Evolutionary conservation across 352 stramenopile genomes (phyloP).

Genomic region (Nothophytophthora sp.): DNA sequence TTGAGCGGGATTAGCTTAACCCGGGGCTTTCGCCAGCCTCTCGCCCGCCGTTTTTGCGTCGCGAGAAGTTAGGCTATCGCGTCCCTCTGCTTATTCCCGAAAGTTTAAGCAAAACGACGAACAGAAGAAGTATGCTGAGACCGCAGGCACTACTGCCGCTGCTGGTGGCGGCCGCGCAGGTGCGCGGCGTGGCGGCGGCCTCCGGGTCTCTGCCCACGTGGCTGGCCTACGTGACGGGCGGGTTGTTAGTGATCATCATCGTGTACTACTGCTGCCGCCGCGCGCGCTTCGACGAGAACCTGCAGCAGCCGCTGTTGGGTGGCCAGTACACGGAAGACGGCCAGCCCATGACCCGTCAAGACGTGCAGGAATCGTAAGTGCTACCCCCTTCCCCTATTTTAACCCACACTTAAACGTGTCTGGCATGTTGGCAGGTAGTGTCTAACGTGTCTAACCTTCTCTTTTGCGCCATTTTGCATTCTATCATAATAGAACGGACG

Average conservation of each 20-base stretch:
- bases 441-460: background rate
- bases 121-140: conserved; percentile 11
- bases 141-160: conserved; percentile 31
- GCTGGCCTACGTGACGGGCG: conserved; percentile 85
- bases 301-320: conserved; percentile 82
- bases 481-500: conserved; percentile 49
- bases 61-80: too few relatives aligned
- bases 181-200: conserved; percentile 22
- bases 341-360: conserved; percentile 83
- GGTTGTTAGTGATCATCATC: conserved; percentile 85
- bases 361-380: conserved; percentile 75
- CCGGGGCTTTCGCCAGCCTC: background rate
- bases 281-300: conserved; percentile 84
- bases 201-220: conserved; percentile 69
- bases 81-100: too few relatives aligned
- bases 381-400: background rate
- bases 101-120: too few relatives aligned
- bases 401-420: too few relatives aligned
- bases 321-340: conserved; percentile 89
- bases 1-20: too few relatives aligned
- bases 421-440: background rate
- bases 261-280: conserved; percentile 89
- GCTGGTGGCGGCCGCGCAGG: conserved; percentile 28
- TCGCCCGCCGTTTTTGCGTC: background rate
- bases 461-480: background rate